These are phyloP conservation scores for Terfezia claveryi DNA, from an alignment of 495 filamentous ascomycete genomes.

Conservation along the genomic window DNA sequence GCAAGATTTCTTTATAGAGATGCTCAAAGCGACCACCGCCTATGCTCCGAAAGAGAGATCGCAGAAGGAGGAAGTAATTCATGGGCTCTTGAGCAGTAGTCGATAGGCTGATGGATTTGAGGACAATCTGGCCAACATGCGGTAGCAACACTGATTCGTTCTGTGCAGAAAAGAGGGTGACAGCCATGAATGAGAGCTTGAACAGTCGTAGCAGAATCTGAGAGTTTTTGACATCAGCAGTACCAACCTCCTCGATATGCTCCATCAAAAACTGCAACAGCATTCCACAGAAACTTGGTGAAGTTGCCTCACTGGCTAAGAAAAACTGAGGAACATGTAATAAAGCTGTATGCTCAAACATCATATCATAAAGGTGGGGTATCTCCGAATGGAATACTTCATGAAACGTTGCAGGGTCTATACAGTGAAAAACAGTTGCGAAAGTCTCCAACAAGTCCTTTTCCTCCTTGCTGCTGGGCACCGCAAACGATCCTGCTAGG, in stretches of 20 bases:
- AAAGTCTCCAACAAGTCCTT: conserved; percentile 96
- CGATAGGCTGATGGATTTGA: conserved; percentile 84
- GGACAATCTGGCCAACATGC: conserved; percentile 89
- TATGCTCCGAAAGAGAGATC: conserved; percentile 86
- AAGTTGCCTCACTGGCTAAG: conserved; percentile 90
- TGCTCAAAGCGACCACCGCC: conserved; percentile 94
- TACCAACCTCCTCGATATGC: conserved; percentile 82
- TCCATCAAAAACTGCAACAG: conserved; percentile 92
- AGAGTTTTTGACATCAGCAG: conserved; percentile 68
- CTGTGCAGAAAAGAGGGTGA: conserved; percentile 79
- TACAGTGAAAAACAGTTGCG: conserved; percentile 92
- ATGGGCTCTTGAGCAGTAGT: conserved; percentile 91
- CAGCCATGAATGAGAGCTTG: conserved; percentile 98
- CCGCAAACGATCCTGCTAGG: conserved; percentile 78
- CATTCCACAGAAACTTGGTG: conserved; percentile 94
- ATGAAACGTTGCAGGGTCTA: conserved; percentile 94
- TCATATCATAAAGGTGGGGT: conserved; percentile 86
- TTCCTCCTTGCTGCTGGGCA: conserved; percentile 80
- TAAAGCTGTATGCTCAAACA: conserved; percentile 85
- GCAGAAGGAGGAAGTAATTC: conserved; percentile 90
- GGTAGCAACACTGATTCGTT: conserved; percentile 91
- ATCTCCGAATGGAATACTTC: conserved; percentile 97
- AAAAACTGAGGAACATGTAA: conserved; percentile 96
- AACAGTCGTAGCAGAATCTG: conserved; percentile 86
- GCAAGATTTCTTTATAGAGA: conserved; percentile 91